Percentiles rank a stretch among this genome's conserved stretches.
Evolutionary conservation across 805 yeast genomes (phyloP).

Genomic region (Cyberlindnera maclurae): DNA sequence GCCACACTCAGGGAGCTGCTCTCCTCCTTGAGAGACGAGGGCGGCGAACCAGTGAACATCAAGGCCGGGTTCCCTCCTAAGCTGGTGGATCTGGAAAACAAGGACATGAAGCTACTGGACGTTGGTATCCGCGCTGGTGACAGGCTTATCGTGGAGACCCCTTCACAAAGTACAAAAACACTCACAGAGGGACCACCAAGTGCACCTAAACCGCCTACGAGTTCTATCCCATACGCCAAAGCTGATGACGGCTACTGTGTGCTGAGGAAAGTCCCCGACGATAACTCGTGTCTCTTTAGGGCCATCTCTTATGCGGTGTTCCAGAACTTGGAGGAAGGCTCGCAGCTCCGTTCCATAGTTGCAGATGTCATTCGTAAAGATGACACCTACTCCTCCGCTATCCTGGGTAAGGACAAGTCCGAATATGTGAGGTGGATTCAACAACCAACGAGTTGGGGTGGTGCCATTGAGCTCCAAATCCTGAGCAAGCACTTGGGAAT

Average conservation of each 20-base stretch:
- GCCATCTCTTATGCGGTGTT: constrained; percentile 49
- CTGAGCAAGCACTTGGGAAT: constrained; percentile 45
- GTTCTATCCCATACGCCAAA: constrained; percentile 5
- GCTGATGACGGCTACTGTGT: constrained; percentile 31
- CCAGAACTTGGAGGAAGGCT: constrained; percentile 36
- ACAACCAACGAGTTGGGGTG: constrained; percentile 67
- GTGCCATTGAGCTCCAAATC: constrained; percentile 70
- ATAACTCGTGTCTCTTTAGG: constrained; percentile 71
- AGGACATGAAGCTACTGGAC: constrained; percentile 25
- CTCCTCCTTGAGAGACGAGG: constrained; percentile 6
- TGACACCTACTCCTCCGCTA: constrained; percentile 40
- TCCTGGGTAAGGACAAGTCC: constrained; percentile 43
- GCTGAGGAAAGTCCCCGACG: constrained; percentile 61
- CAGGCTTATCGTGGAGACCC: constrained; percentile 36
- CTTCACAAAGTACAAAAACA: constrained; percentile 1
- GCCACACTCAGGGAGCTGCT: constrained; percentile 30
- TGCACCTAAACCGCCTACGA: not conserved
- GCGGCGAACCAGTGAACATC: constrained; percentile 20
- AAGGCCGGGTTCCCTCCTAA: constrained; percentile 61
- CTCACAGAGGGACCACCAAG: constrained; percentile 2
- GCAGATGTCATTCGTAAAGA: constrained; percentile 37
- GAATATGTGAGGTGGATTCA: constrained; percentile 58
- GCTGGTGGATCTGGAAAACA: constrained; percentile 27
- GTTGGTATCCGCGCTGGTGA: constrained; percentile 54
- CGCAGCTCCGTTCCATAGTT: constrained; percentile 45